Conservation (phyloP, 345 rosid genomes). For the Eucalyptus fibrosa region DNA sequence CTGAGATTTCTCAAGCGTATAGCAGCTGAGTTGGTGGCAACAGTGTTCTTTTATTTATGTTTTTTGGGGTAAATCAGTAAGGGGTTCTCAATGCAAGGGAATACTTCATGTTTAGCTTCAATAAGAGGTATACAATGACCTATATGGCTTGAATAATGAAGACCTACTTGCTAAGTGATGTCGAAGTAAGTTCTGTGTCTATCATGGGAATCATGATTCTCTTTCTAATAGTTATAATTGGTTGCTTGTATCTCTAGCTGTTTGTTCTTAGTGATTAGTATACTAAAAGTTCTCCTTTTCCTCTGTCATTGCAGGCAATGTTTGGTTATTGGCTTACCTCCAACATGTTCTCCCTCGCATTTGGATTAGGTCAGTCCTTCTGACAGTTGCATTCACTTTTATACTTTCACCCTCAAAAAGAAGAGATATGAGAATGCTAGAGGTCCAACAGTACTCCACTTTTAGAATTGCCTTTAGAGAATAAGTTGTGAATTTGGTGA, state of each 20-base stretch:
- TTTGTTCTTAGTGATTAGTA: neutral
- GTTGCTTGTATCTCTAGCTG: neutral
- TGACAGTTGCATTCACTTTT: neutral
- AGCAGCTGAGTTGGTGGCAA: neutral
- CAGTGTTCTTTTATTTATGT: neutral
- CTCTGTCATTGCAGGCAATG: slow-evolving; percentile 11
- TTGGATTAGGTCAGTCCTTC: slow-evolving; percentile 23
- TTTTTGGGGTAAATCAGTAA: neutral
- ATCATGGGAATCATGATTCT: neutral
- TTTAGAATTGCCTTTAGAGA: neutral
- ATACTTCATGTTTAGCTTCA: neutral
- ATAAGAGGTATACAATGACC: neutral
- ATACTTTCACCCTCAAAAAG: neutral
- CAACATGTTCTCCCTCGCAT: slow-evolving; percentile 27
- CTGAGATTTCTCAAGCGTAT: neutral
- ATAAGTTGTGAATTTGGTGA: neutral
- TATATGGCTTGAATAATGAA: neutral
- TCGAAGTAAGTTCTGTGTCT: neutral
- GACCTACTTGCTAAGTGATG: neutral
- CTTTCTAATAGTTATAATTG: neutral
- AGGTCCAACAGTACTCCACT: neutral
- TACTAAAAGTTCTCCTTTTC: neutral
- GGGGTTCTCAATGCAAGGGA: neutral
- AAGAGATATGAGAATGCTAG: neutral
- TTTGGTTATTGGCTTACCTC: slow-evolving; percentile 47